Evolutionary conservation across 306 rosid species (phyloP), one percentile per base, ranked within the genome.

Genomic region (Ziziphus jujuba): DNA sequence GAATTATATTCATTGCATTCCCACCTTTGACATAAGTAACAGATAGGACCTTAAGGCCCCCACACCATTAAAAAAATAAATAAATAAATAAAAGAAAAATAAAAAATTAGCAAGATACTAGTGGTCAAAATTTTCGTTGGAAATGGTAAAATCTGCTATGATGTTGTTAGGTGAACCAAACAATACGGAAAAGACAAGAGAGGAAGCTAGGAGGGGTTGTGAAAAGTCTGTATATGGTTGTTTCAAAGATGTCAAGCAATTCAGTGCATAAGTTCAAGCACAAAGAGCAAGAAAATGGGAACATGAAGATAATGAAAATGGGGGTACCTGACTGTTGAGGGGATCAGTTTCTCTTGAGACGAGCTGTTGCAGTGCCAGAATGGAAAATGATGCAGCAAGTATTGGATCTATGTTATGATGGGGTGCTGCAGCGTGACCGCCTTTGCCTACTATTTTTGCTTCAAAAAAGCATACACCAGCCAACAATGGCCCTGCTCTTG

Each of bases 281-380:
- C 20, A 6, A 49, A 17, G 17, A 50, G 20, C 24, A 16, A 50
- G 20, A 50, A 2, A 50, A 15, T 10, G 54, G 3, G 3, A 63
- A 35, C 25, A 49, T 1, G 22, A 67, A 74, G 60, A 72, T 61
- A 73, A 51, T 45, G 53, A 78, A 67, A 63, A 34, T 50, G 66
- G 56, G 6, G 72, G 33, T 70, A 89, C 96, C 45, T 71, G 84
- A 75, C 88, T 87, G 6, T 80, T 69, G 65, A 84, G 87, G 63
- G 96, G 87, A 73, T 89, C 84, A 53, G 43, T 51, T 79, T 89
- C 92, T 73, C 92, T 86, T 2, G 92, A 89, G 72, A 89, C 82
- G 61, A 89, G 81, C 64, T 84, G 90, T 69, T 89, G 96, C 72
- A 86, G 64, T 44, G 96, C 81, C 73, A 82, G 59, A 76, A 89